A percentile compares a stretch with the other conserved stretches of the same genome.
phyloP scores from a whole-genome alignment of 257 asterid species.

The Scutellaria minor region DNA sequence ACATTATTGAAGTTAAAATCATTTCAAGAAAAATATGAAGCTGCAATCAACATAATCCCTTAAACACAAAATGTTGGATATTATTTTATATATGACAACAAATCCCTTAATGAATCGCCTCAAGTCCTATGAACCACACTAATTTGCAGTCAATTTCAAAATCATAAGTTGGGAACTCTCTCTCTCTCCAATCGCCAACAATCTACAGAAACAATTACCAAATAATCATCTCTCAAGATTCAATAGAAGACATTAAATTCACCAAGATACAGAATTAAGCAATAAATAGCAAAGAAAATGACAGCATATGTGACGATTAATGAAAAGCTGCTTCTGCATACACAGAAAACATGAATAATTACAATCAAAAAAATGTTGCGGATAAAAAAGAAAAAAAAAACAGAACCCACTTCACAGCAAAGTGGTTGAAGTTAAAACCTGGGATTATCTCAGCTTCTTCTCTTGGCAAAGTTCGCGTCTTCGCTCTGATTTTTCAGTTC shows the following conservation, averaged over 20 bases:
- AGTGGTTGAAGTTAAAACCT: not conserved
- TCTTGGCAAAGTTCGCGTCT: not conserved
- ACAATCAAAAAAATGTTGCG: not conserved
- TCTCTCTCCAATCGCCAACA: not conserved
- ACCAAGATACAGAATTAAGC: not conserved
- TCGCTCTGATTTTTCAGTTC: not conserved
- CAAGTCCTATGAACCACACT: not conserved
- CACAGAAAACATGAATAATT: not conserved
- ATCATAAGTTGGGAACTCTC: not conserved
- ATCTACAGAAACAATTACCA: not conserved
- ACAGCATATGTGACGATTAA: not conserved
- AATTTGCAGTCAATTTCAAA: not conserved
- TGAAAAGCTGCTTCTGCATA: not conserved
- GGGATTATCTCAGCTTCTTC: not conserved
- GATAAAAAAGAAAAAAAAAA: not conserved
- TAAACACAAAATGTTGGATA: not conserved
- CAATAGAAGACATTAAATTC: not conserved
- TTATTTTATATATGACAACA: not conserved
- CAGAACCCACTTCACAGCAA: not conserved
- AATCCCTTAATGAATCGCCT: not conserved
- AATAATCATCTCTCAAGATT: not conserved
- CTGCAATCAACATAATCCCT: slow-evolving; percentile 15
- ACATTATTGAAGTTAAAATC: slow-evolving; percentile 6
- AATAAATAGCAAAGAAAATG: slow-evolving; percentile 6
- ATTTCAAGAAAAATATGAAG: not conserved